Conservation (phyloP, 2,329 filamentous ascomycete species). For the Trichoderma sp. region DNA sequence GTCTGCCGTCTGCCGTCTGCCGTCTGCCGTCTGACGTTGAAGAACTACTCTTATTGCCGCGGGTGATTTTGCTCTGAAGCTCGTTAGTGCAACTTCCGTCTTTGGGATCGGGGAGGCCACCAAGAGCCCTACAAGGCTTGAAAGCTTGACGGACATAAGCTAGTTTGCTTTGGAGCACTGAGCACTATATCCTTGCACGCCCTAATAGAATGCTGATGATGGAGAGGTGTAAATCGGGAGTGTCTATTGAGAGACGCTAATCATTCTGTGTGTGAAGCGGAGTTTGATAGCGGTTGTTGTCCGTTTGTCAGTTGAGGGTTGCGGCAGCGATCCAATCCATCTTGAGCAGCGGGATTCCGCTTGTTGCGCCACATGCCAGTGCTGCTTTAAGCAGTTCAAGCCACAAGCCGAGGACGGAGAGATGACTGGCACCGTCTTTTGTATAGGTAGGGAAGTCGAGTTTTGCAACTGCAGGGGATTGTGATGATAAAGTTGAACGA, state of each 20-base stretch:
- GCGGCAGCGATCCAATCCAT: background rate
- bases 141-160: constrained; percentile 13
- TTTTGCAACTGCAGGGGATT: constrained; percentile 1
- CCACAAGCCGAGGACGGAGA: background rate
- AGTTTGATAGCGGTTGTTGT: constrained; percentile 4
- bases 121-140: constrained; percentile 18
- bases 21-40: background rate
- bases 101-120: background rate
- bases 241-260: background rate
- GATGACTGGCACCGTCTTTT: background rate
- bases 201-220: background rate
- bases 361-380: constrained; percentile 15
- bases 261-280: background rate
- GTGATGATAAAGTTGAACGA: too few species aligned
- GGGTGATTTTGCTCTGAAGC: background rate
- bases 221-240: background rate
- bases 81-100: background rate
- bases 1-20: background rate
- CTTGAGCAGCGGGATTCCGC: constrained; percentile 2
- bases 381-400: constrained; percentile 19
- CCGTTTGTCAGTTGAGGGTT: background rate
- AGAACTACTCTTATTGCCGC: background rate
- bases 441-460: background rate
- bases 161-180: too few species aligned
- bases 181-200: background rate